Evolutionary conservation across 2,329 filamentous ascomycete species (phyloP).

Genomic region (Epichloe hybrida): DNA sequence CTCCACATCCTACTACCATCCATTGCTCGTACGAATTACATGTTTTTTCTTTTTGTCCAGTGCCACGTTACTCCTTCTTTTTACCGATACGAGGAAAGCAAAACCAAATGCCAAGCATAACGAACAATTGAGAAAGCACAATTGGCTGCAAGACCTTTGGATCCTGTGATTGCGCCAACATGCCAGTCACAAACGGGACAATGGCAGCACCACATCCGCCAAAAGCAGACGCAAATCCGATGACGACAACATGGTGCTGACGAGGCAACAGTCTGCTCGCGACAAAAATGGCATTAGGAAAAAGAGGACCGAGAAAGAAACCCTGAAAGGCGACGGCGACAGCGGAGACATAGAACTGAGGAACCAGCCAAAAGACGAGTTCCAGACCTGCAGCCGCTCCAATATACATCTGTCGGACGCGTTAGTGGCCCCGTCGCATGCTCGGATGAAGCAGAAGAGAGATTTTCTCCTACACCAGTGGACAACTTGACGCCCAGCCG

Average conservation of each 20-base stretch:
- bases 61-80: conserved; percentile 20
- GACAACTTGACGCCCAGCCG: conserved; percentile 55
- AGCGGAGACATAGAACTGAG: conserved; percentile 40
- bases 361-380: conserved; percentile 45
- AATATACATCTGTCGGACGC: conserved; percentile 50
- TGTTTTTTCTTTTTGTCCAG: no score
- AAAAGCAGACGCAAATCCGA: conserved; percentile 62
- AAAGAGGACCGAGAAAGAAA: conserved; percentile 63
- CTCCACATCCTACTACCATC: no score
- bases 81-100: conserved; percentile 25
- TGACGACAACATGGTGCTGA: conserved; percentile 55
- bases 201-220: conserved; percentile 55
- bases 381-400: conserved; percentile 44
- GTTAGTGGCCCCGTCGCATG: background rate
- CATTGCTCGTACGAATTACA: no score
- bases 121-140: conserved; percentile 28
- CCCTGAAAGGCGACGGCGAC: conserved; percentile 56
- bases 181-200: conserved; percentile 46
- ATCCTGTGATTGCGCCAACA: conserved; percentile 39
- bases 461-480: conserved; percentile 21
- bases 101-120: conserved; percentile 22
- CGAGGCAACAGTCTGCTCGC: conserved; percentile 57
- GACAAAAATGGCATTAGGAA: conserved; percentile 56
- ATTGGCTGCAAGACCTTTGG: conserved; percentile 38
- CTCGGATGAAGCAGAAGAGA: background rate